phyloP scores from a whole-genome alignment of 805 yeast genomes.

The Cyberlindnera americana region DNA sequence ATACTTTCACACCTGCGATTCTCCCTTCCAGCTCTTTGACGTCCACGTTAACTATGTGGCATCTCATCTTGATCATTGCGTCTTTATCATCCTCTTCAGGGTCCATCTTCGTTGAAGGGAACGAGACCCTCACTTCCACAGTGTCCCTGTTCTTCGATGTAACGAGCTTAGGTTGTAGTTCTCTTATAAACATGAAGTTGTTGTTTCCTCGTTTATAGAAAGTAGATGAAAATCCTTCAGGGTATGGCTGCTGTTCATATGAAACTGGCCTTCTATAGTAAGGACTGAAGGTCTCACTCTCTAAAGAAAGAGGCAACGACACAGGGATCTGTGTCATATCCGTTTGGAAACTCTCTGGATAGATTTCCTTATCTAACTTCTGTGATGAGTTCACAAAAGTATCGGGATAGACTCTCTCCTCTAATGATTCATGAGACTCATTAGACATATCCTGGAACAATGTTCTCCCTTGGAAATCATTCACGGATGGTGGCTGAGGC shows the following conservation, averaged over 20 bases:
- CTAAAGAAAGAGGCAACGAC: conserved; percentile 4
- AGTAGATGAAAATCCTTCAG: conserved; percentile 49
- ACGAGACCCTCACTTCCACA: conserved; percentile 40
- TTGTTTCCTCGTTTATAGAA: conserved; percentile 46
- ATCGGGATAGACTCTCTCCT: background rate
- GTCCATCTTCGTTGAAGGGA: conserved; percentile 29
- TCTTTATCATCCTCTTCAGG: conserved; percentile 24
- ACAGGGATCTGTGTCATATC: conserved; percentile 7
- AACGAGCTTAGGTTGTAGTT: conserved; percentile 43
- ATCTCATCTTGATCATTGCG: conserved; percentile 31
- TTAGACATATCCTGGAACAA: background rate
- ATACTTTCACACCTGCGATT: conserved; percentile 27
- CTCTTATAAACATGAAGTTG: conserved; percentile 49
- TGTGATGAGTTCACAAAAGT: conserved; percentile 5
- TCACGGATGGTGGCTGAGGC: background rate
- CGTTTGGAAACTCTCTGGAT: conserved; percentile 9
- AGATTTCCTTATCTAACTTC: conserved; percentile 12
- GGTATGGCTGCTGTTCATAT: conserved; percentile 30
- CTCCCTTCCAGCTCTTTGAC: conserved; percentile 39
- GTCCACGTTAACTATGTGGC: conserved; percentile 41
- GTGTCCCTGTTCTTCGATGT: conserved; percentile 35
- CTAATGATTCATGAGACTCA: background rate
- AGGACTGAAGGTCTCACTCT: conserved; percentile 1
- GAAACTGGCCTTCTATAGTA: conserved; percentile 9
- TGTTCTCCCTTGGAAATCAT: conserved; percentile 4